A percentile compares a stretch with the other conserved stretches of the same genome.
phyloP scores from a whole-genome alignment of 441 rosid species.

The Theobroma grandiflorum region DNA sequence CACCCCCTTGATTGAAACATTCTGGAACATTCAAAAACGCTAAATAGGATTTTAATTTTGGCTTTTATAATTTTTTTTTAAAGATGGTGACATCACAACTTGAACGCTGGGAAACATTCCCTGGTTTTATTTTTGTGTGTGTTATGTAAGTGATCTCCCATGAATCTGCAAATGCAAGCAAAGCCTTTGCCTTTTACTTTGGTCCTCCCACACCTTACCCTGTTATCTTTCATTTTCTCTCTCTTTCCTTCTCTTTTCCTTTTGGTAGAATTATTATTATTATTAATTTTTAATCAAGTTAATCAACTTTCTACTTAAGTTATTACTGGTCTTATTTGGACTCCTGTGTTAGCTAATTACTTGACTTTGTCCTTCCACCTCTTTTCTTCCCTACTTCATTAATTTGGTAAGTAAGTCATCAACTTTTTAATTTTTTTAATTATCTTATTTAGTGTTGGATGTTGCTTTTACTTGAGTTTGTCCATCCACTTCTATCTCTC shows the following conservation, averaged over 20 bases:
- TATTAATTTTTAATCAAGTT: not conserved
- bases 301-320: slow-evolving; percentile 3
- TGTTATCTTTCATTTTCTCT: not conserved
- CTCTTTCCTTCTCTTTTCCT: not conserved
- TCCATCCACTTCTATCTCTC: slow-evolving; percentile 28
- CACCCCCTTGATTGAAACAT: not conserved
- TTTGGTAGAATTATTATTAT: not conserved
- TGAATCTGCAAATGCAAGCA: slow-evolving; percentile 55
- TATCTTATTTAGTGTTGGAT: slow-evolving; percentile 16
- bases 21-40: slow-evolving; percentile 3
- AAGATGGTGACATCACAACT: slow-evolving; percentile 44
- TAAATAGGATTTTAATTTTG: not conserved
- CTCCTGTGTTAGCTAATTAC: not conserved
- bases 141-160: slow-evolving; percentile 15
- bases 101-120: slow-evolving; percentile 36
- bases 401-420: slow-evolving; percentile 37
- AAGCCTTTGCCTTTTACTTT: slow-evolving; percentile 31
- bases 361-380: slow-evolving; percentile 24
- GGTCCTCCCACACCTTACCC: slow-evolving; percentile 31
- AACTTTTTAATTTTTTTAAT: slow-evolving; percentile 26
- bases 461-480: slow-evolving; percentile 31
- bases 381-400: slow-evolving; percentile 13
- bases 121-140: not conserved
- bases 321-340: not conserved
- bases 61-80: not conserved